A percentile compares a stretch with the other conserved stretches of the same genome.
Evolutionary conservation across 495 filamentous ascomycete species (phyloP).

Genomic region (Penicillium simplicissimum): DNA sequence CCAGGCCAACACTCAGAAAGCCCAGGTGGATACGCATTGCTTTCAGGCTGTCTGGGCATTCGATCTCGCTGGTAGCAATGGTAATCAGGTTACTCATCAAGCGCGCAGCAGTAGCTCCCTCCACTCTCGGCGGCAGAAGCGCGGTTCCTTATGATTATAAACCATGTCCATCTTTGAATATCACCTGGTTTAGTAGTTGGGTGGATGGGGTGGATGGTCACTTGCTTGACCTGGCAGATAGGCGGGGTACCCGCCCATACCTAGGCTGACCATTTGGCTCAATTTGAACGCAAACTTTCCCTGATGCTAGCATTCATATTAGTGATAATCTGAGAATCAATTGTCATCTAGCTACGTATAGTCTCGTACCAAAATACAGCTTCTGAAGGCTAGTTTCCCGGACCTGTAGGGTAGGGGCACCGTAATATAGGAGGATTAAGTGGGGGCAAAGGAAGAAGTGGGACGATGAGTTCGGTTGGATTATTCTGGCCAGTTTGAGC

Average conservation of each 20-base stretch:
- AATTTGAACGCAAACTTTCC: neutral
- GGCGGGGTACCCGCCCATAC: neutral
- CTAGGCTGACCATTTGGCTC: neutral
- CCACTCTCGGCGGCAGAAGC: neutral
- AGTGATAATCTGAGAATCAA: too few species aligned
- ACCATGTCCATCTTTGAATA: neutral
- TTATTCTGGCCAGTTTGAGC: too few species aligned
- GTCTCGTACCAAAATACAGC: too few species aligned
- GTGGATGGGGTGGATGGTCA: too few species aligned
- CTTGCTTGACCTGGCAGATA: neutral
- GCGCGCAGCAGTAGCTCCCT: slow-evolving; percentile 4
- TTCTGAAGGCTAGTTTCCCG: too few species aligned
- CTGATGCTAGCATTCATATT: too few species aligned
- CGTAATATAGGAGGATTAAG: too few species aligned
- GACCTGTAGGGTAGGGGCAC: too few species aligned
- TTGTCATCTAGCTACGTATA: too few species aligned
- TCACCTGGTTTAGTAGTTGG: neutral
- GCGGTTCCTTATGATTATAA: neutral
- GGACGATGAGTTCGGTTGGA: too few species aligned
- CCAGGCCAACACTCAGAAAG: slow-evolving; percentile 17
- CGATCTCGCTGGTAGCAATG: slow-evolving; percentile 10
- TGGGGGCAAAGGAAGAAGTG: too few species aligned
- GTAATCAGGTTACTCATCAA: slow-evolving; percentile 3
- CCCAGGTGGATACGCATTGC: slow-evolving; percentile 18
- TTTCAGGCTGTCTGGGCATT: slow-evolving; percentile 21